Percentiles rank a stretch among this genome's conserved stretches.
Evolutionary conservation across 306 rosid species (phyloP).

Genomic region (Cyamopsis tetragonoloba): DNA sequence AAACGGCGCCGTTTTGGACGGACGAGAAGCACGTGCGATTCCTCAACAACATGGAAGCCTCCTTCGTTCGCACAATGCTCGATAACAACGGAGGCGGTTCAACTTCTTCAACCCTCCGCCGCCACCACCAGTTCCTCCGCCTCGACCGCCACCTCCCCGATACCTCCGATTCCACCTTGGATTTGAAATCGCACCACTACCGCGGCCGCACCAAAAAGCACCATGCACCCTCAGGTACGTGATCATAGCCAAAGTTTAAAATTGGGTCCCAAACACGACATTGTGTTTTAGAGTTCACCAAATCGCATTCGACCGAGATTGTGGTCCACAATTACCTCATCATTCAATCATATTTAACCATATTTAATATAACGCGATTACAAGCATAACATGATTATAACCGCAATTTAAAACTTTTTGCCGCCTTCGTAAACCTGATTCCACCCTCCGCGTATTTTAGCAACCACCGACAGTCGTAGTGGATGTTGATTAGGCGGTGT

Average conservation of each 20-base stretch:
- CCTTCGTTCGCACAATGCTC: constrained; percentile 75
- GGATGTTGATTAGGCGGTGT: neutral
- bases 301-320: too few relatives aligned
- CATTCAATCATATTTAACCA: too few relatives aligned
- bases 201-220: constrained; percentile 18
- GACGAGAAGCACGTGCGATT: constrained; percentile 68
- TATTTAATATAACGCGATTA: too few relatives aligned
- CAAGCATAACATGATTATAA: too few relatives aligned
- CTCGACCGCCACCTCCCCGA: constrained; percentile 66
- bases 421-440: too few relatives aligned
- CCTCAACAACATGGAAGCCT: constrained; percentile 70
- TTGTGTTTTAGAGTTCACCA: too few relatives aligned
- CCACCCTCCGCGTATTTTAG: neutral
- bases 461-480: neutral
- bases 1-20: constrained; percentile 56
- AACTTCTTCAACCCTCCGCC: neutral
- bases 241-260: too few relatives aligned
- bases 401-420: too few relatives aligned
- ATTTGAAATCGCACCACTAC: constrained; percentile 27
- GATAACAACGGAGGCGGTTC: neutral
- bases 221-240: constrained; percentile 43
- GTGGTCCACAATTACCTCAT: too few relatives aligned
- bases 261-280: too few relatives aligned
- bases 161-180: constrained; percentile 63
- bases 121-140: constrained; percentile 18